Evolutionary conservation across 768 basidiomycete species (phyloP), one percentile per base, ranked within the genome.

Genomic region (Astraeus odoratus): DNA sequence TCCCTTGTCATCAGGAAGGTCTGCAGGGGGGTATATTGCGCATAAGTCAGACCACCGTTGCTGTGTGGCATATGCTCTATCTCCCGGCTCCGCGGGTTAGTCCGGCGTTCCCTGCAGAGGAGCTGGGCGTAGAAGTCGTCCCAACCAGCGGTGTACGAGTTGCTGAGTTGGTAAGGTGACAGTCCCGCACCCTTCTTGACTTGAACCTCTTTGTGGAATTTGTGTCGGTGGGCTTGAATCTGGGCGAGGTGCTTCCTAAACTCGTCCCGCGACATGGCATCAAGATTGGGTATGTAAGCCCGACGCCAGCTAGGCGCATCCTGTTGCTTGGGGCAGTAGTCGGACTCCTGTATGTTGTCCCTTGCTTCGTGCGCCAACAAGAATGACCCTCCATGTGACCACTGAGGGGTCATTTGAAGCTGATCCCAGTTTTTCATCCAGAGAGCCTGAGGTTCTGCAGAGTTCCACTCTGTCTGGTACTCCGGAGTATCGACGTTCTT

Each of bases 401-500:
- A 58, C 1, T 52, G 26, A 7, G 51, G 42, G 0, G 49, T 31
- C 4, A 68, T 20, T 20, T 52, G 51, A 43, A 84, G 70, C 58
- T 87, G 83, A 55, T 82, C 78, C 61, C 81, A 75, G 48, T 79
- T 74, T 52, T 73, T 69, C 46, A 89, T 71, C 62, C 83, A 85
- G 37, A 77, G 68, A n/a, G 78, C 79, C 57, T 86, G 76, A 33
- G 62, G 65, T 54, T 84, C 80, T 13, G 75, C 83, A 47, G 74
- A 71, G 55, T 73, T 73, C 86, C 89, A 92, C 51, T 86, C 83
- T 19, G 84, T 82, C 60, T 83, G 88, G 52, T 86, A 73, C 46
- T 85, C 78, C 43, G 69, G 77, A 24, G 83, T 77, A 57, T 92
- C 89, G 60, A 85, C 77, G 29, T 77, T 68, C 40, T 72, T 69